A percentile compares a stretch with the other conserved stretches of the same genome.
Conservation (phyloP, 1,139 yeast genomes). For the Protomyces pachydermus region DNA sequence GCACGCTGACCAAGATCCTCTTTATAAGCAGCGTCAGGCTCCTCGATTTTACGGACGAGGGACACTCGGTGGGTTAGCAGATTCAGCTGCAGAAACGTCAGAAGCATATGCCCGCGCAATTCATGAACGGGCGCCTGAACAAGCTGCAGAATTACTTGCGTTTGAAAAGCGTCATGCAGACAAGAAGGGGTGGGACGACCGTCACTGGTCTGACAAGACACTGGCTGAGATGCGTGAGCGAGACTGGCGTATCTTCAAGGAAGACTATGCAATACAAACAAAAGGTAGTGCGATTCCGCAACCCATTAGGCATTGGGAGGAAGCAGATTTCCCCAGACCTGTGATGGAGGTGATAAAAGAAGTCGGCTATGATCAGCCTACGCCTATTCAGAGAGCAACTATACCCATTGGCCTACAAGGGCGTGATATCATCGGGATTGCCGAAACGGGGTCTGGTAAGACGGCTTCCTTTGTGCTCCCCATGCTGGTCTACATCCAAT, state of each 20-base stretch:
- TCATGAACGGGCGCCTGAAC: conserved; percentile 6
- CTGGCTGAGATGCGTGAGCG: conserved; percentile 63
- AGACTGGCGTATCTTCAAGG: conserved; percentile 86
- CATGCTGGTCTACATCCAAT: conserved; percentile 54
- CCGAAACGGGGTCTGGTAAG: conserved; percentile 95
- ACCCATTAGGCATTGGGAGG: conserved; percentile 74
- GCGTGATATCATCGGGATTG: conserved; percentile 78
- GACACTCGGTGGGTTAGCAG: conserved; percentile 21
- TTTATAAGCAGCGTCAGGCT: conserved; percentile 36
- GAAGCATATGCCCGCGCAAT: conserved; percentile 12
- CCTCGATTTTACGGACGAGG: conserved; percentile 34
- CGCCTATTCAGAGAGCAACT: conserved; percentile 86
- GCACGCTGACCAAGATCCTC: conserved; percentile 43
- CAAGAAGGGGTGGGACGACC: conserved; percentile 37
- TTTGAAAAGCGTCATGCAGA: not conserved
- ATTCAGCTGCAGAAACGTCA: not conserved
- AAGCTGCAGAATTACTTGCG: conserved; percentile 14
- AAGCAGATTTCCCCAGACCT: conserved; percentile 49
- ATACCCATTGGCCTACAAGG: conserved; percentile 63
- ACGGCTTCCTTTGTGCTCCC: conserved; percentile 82
- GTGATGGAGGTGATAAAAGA: conserved; percentile 43
- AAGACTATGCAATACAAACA: conserved; percentile 64
- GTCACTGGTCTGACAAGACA: conserved; percentile 69
- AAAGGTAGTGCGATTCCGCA: conserved; percentile 49
- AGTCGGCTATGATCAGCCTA: conserved; percentile 58